phyloP scores from a whole-genome alignment of 768 basidiomycete species.

The Kwoniella europaea region DNA sequence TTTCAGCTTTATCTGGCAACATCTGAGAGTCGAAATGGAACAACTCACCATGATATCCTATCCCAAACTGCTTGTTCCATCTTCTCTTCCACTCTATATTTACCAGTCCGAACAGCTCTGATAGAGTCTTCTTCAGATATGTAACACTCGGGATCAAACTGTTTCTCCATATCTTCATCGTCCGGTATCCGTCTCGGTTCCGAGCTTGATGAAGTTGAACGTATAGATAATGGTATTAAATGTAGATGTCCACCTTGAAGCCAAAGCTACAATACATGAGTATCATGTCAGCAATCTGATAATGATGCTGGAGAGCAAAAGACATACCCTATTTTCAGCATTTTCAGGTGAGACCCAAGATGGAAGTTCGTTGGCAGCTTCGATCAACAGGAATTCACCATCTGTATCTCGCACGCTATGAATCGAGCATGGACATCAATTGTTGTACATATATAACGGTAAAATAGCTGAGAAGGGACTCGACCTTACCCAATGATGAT shows the following conservation, averaged over 20 bases:
- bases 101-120: conserved; percentile 49
- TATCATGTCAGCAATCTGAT: neutral
- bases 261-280: conserved; percentile 65
- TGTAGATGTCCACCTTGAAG: conserved; percentile 81
- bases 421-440: neutral
- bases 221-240: conserved; percentile 77
- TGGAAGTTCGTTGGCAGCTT: conserved; percentile 88
- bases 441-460: neutral
- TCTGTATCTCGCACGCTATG: conserved; percentile 81
- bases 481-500: conserved; percentile 72
- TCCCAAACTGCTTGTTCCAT: conserved; percentile 74
- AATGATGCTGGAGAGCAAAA: conserved; percentile 4
- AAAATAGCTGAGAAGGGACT: neutral
- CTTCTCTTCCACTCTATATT: conserved; percentile 67
- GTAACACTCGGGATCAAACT: conserved; percentile 45
- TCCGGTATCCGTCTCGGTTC: conserved; percentile 49
- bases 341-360: conserved; percentile 90
- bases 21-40: neutral
- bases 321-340: conserved; percentile 82
- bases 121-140: conserved; percentile 47
- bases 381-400: conserved; percentile 94
- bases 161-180: conserved; percentile 36
- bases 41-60: conserved; percentile 69
- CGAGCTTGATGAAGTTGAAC: conserved; percentile 65
- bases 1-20: neutral